Conservation (phyloP, 2,329 filamentous ascomycete species). For the Trichophaea hybrida region DNA sequence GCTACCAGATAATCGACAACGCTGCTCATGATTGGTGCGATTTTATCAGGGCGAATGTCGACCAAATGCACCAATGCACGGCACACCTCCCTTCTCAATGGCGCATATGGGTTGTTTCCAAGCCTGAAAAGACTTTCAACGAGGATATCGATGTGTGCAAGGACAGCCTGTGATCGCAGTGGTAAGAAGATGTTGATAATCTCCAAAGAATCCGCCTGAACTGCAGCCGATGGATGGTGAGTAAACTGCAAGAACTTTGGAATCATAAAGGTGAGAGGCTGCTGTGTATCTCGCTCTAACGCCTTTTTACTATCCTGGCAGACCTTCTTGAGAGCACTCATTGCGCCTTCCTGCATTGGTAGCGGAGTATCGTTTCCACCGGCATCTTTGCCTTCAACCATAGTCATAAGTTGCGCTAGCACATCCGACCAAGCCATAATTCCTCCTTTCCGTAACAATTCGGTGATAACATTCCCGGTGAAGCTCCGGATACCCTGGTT, state of each 20-base stretch:
- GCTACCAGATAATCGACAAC: conserved; percentile 85
- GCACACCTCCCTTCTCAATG: conserved; percentile 86
- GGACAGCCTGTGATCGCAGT: conserved; percentile 66
- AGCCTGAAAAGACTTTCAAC: conserved; percentile 71
- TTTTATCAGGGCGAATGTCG: conserved; percentile 77
- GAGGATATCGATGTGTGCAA: conserved; percentile 66
- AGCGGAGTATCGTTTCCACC: conserved; percentile 39
- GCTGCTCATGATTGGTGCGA: conserved; percentile 72
- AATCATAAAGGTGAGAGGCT: conserved; percentile 74
- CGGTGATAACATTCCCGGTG: conserved; percentile 85
- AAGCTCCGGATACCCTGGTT: conserved; percentile 73
- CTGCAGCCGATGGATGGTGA: conserved; percentile 56
- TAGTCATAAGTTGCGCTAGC: conserved; percentile 63
- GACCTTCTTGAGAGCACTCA: conserved; percentile 84
- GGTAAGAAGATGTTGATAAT: conserved; percentile 87
- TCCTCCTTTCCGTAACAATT: conserved; percentile 71
- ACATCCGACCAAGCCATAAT: conserved; percentile 84
- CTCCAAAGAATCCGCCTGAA: conserved; percentile 64
- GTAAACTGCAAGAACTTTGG: conserved; percentile 84
- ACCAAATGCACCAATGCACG: conserved; percentile 84
- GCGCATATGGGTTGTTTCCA: conserved; percentile 58
- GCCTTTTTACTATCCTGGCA: conserved; percentile 89
- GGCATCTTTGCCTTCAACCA: conserved; percentile 56
- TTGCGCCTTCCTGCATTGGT: conserved; percentile 63
- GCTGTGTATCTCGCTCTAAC: conserved; percentile 70